phyloP scores from a whole-genome alignment of 2,329 filamentous ascomycete species.

The Beauveria asiatica region DNA sequence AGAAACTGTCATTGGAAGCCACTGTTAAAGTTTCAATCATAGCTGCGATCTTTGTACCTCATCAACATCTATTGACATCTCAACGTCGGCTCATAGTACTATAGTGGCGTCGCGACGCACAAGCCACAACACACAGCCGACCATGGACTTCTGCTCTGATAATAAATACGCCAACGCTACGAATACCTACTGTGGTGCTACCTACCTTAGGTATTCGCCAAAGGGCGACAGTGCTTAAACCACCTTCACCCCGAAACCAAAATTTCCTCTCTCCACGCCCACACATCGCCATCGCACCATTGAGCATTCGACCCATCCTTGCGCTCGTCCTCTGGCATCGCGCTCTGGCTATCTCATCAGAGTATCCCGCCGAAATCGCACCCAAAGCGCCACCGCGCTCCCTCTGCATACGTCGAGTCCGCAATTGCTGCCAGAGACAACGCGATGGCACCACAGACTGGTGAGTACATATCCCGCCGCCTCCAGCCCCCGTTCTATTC shows the following conservation, averaged over 20 bases:
- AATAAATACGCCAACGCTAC: not conserved
- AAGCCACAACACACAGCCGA: not conserved
- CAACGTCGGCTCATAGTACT: too few species aligned
- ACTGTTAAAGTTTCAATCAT: too few species aligned
- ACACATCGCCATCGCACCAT: constrained; percentile 1
- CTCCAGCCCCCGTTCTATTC: not conserved
- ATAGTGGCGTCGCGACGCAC: not conserved
- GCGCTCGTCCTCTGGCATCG: not conserved
- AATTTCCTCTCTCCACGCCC: constrained; percentile 2
- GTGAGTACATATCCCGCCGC: constrained; percentile 12
- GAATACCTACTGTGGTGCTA: too few species aligned
- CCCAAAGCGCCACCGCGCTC: not conserved
- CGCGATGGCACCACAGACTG: constrained; percentile 16
- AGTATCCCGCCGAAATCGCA: not conserved
- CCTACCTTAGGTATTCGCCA: not conserved
- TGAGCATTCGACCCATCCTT: not conserved
- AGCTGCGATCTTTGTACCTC: too few species aligned
- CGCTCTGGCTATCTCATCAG: not conserved
- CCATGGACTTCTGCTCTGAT: not conserved
- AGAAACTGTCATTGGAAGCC: too few species aligned
- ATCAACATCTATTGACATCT: too few species aligned
- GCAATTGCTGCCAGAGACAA: not conserved
- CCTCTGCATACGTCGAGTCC: not conserved
- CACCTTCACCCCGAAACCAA: constrained; percentile 2
- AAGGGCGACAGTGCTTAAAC: constrained; percentile 5